Evolutionary conservation across 129 eudicot genomes (phyloP).

Genomic region (Tagetes erecta): DNA sequence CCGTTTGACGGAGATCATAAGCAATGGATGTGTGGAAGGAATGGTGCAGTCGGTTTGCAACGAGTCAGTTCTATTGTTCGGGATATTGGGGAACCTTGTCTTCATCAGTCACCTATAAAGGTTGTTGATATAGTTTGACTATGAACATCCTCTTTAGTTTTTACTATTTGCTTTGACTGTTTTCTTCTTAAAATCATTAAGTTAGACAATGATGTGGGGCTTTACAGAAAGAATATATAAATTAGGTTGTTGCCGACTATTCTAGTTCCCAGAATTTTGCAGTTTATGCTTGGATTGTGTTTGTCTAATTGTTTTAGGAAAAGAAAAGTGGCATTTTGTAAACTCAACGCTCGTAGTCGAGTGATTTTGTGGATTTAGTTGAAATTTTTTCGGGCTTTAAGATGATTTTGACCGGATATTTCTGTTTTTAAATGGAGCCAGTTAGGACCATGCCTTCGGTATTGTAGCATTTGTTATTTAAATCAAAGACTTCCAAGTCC

Average conservation of each 20-base stretch:
- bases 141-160: conserved; percentile 30
- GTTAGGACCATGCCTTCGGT: not conserved
- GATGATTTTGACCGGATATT: not conserved
- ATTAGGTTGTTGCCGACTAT: not conserved
- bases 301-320: not conserved
- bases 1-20: conserved; percentile 64
- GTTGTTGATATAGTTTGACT: conserved; percentile 81
- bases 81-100: conserved; percentile 95
- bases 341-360: not conserved
- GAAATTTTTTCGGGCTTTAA: conserved; percentile 3
- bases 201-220: conserved; percentile 5
- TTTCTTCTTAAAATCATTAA: not conserved
- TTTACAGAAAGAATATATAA: too few relatives aligned
- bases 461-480: conserved; percentile 16
- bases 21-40: conserved; percentile 87
- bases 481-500: conserved; percentile 13
- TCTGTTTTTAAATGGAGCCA: conserved; percentile 10
- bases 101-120: conserved; percentile 83
- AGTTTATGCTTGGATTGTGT: not conserved
- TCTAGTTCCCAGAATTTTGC: not conserved
- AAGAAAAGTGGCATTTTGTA: not conserved
- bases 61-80: conserved; percentile 78
- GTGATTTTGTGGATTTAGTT: not conserved
- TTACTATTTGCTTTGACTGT: not conserved
- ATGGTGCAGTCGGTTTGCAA: conserved; percentile 63